phyloP scores from a whole-genome alignment of 352 stramenopile genomes.

The Pythium guiyangense region DNA sequence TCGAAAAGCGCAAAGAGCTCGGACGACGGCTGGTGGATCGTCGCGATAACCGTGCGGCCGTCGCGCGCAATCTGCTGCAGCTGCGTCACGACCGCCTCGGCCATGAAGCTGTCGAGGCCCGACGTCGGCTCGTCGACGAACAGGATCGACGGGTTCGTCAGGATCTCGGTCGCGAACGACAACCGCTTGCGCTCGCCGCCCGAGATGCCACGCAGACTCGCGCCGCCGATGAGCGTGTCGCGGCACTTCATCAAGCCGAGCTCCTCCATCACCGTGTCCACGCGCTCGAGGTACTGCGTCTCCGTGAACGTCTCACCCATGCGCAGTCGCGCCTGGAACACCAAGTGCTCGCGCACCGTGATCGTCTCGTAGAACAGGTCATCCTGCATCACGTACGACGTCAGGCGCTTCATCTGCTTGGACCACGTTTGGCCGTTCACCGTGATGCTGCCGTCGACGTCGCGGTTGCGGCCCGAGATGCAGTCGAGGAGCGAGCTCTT shows the following conservation, averaged over 20 bases:
- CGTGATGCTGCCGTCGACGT: no score
- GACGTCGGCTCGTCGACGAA: slow-evolving; percentile 83
- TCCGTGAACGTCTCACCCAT: slow-evolving; percentile 40
- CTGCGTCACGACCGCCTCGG: no score
- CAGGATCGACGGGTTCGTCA: slow-evolving; percentile 71
- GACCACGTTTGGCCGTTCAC: no score
- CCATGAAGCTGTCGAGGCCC: slow-evolving; percentile 58
- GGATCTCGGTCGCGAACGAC: slow-evolving; percentile 73
- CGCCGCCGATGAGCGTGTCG: slow-evolving; percentile 53
- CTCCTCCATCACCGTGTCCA: slow-evolving; percentile 53
- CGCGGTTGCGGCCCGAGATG: no score
- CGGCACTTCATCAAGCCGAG: slow-evolving; percentile 50
- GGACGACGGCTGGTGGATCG: no score
- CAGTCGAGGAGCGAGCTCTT: slow-evolving; percentile 86
- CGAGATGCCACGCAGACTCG: slow-evolving; percentile 43
- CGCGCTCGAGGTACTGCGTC: slow-evolving; percentile 27
- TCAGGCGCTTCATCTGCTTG: no score
- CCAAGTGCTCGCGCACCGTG: no score
- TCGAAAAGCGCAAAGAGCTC: no score
- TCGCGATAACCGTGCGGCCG: no score
- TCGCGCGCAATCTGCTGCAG: no score
- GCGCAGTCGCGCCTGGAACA: slow-evolving; percentile 77
- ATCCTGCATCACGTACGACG: no score
- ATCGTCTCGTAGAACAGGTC: no score
- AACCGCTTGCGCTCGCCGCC: slow-evolving; percentile 82